phyloP scores from a whole-genome alignment of 1,284 basidiomycete genomes.

The Pseudozyma sp. region DNA sequence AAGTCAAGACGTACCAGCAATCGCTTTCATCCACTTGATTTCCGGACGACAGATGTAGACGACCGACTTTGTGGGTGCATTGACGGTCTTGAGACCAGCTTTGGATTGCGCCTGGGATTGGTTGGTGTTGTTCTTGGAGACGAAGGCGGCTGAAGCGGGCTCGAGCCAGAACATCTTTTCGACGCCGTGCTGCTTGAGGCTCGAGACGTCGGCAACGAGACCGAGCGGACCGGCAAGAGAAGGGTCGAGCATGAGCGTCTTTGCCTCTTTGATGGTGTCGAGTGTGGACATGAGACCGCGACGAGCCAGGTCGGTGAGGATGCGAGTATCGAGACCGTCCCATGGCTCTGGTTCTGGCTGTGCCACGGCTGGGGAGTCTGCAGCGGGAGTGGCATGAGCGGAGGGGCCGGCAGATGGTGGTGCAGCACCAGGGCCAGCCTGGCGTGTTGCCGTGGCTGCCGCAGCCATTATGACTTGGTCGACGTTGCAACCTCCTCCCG shows the following conservation, averaged over 20 bases:
- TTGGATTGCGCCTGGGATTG: constrained; percentile 25
- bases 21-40: constrained; percentile 85
- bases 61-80: constrained; percentile 85
- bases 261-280: constrained; percentile 71
- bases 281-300: constrained; percentile 50
- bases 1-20: constrained; percentile 78
- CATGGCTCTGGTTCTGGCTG: constrained; percentile 30
- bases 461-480: constrained; percentile 22
- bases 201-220: constrained; percentile 88
- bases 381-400: constrained; percentile 4
- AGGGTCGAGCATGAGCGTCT: constrained; percentile 92
- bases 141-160: constrained; percentile 41
- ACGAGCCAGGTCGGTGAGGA: constrained; percentile 48
- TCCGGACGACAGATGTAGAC: constrained; percentile 92
- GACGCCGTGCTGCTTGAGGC: constrained; percentile 96
- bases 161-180: constrained; percentile 99
- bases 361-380: constrained; percentile 12
- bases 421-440: constrained; percentile 18
- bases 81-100: constrained; percentile 61
- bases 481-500: constrained; percentile 22
- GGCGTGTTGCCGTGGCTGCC: constrained; percentile 26
- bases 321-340: constrained; percentile 50
- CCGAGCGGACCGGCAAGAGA: constrained; percentile 90
- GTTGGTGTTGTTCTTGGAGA: constrained; percentile 28
- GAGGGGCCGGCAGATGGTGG: background rate